phyloP scores from a whole-genome alignment of 805 yeast species.

The Danielozyma ontarioensis region DNA sequence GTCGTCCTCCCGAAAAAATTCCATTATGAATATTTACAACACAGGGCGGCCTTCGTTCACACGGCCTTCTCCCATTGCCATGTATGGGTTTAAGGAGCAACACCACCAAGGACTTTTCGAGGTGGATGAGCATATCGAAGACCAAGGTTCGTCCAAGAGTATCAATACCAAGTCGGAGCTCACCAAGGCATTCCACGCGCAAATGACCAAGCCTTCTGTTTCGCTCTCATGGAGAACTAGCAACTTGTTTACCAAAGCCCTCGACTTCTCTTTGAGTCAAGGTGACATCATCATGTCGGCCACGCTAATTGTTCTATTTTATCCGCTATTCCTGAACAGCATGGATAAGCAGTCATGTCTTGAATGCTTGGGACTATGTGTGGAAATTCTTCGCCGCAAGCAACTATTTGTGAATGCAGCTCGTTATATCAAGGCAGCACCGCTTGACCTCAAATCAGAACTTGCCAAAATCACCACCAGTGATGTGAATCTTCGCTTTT shows the following conservation, averaged over 20 bases:
- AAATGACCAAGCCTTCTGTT: conserved; percentile 4
- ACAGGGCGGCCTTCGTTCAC: neutral
- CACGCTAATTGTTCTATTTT: conserved; percentile 52
- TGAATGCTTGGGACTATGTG: conserved; percentile 53
- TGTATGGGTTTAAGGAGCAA: conserved; percentile 7
- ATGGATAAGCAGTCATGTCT: conserved; percentile 31
- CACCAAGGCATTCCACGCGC: conserved; percentile 18
- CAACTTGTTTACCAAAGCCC: conserved; percentile 43
- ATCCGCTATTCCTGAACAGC: conserved; percentile 17
- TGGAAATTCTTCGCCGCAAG: conserved; percentile 47
- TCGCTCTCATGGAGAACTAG: conserved; percentile 54
- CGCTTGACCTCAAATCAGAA: conserved; percentile 20
- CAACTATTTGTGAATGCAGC: conserved; percentile 56
- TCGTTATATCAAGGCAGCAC: conserved; percentile 43
- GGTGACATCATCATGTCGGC: conserved; percentile 65
- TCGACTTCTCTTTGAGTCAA: conserved; percentile 51
- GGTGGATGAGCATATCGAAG: conserved; percentile 11
- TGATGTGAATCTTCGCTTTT: conserved; percentile 39
- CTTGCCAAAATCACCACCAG: conserved; percentile 28
- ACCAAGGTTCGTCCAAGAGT: conserved; percentile 1
- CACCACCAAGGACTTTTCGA: conserved; percentile 10
- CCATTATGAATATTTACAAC: neutral
- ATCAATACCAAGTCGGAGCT: conserved; percentile 18
- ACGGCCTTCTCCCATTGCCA: conserved; percentile 11
- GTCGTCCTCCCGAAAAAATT: neutral